phyloP scores from a whole-genome alignment of 2,329 filamentous ascomycete species.

The Beauveria varroae region DNA sequence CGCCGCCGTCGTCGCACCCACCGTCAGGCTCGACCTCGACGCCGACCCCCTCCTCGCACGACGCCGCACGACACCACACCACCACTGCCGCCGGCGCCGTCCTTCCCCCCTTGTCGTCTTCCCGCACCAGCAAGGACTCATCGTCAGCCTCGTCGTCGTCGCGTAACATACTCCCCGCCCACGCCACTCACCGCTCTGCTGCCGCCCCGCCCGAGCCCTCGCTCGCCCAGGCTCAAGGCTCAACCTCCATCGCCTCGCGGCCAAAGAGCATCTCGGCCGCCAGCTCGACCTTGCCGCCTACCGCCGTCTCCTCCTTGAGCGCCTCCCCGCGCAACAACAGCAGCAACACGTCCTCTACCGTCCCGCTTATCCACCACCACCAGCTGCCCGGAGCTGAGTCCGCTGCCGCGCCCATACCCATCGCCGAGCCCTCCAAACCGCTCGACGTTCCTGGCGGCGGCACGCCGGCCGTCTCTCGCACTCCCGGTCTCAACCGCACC shows the following conservation, averaged over 20 bases:
- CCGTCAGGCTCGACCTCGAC: conserved; percentile 16
- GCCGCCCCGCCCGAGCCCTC: conserved; percentile 56
- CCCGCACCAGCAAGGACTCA: conserved; percentile 11
- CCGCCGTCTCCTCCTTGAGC: conserved; percentile 41
- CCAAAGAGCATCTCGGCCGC: conserved; percentile 27
- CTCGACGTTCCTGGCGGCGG: conserved; percentile 45
- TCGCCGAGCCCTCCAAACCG: conserved; percentile 43
- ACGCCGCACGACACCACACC: neutral
- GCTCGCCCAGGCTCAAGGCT: conserved; percentile 52
- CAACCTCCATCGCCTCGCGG: conserved; percentile 39
- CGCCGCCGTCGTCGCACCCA: conserved; percentile 17
- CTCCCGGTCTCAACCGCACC: conserved; percentile 24
- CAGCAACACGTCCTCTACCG: conserved; percentile 26
- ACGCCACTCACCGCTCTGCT: conserved; percentile 46
- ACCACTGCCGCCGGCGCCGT: neutral
- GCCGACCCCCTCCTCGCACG: neutral
- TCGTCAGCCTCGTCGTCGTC: conserved; percentile 27
- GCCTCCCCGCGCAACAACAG: conserved; percentile 31
- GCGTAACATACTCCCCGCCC: conserved; percentile 47
- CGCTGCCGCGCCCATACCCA: conserved; percentile 27
- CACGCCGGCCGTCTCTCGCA: conserved; percentile 29
- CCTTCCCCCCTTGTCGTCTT: neutral
- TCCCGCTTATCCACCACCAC: conserved; percentile 14
- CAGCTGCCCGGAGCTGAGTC: conserved; percentile 41
- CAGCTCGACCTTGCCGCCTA: conserved; percentile 31